These are phyloP conservation scores for Withania somnifera DNA, from an alignment of 305 asterid species.

Conservation along the genomic window DNA sequence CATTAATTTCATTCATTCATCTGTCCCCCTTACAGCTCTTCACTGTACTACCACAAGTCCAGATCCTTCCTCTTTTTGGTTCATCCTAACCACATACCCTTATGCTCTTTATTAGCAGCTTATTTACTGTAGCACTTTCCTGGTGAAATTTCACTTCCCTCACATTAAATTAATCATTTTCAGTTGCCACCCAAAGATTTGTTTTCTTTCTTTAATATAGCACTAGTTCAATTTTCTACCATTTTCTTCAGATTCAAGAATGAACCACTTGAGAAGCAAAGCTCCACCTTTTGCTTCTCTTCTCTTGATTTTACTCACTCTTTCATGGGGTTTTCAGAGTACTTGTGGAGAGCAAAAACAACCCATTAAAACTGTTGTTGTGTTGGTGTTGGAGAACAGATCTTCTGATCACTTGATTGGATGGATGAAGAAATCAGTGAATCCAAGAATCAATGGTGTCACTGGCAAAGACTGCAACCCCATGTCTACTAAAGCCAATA, in stretches of 20 bases:
- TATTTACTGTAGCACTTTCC: background rate
- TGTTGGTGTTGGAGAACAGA: conserved; percentile 68
- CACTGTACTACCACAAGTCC: background rate
- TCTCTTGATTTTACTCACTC: conserved; percentile 18
- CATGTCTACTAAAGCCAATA: conserved; percentile 16
- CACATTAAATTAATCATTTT: too few relatives aligned
- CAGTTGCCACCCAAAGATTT: too few relatives aligned
- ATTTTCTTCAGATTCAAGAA: conserved; percentile 8
- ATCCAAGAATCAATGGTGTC: conserved; percentile 60
- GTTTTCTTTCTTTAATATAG: background rate
- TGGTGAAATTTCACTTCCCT: too few relatives aligned
- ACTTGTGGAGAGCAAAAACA: conserved; percentile 29
- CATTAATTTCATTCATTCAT: conserved; percentile 1
- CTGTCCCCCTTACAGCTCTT: background rate
- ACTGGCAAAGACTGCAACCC: conserved; percentile 70
- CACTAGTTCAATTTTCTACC: background rate
- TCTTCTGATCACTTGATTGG: conserved; percentile 87
- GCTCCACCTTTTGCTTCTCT: background rate
- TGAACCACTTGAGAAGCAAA: conserved; percentile 12
- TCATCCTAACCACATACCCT: background rate
- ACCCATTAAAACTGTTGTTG: conserved; percentile 62
- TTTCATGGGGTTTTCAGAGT: conserved; percentile 15
- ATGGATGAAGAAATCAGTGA: conserved; percentile 67
- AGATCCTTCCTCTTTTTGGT: background rate
- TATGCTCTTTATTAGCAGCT: background rate